Evolutionary conservation across 179 eudicot species (phyloP), one percentile per base, ranked within the genome.

Genomic region (Beta lomatogona): DNA sequence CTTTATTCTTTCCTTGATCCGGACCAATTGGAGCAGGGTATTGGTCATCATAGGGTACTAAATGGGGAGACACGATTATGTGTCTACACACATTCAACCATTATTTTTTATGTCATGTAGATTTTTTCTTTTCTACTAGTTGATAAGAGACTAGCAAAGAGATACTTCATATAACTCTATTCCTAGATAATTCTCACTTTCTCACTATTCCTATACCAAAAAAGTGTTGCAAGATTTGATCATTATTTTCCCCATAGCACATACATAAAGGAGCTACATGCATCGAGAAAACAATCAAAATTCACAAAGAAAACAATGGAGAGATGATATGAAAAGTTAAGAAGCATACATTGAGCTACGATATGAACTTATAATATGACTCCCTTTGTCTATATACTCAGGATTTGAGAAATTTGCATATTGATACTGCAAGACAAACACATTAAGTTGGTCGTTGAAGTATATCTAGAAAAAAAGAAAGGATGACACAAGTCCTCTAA

Each of bases 341-440:
- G 71, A 16, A 69, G 61, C 88, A 61, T 88, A 91, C 97, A 73
- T 85, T 85, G 57, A 41, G 55, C 18, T 78, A 93, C 98, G 28
- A 25, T 25, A 25, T 25, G 28, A 25, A 25, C 28, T 25, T 25
- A 25, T 25, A 25, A 25, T 25, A 25, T 25, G 28, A 66, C 77
- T 88, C 58, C 98, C 96, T 4, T 91, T 88, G 6, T 77, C 48
- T 66, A 71, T 74, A 86, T 91, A 93, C 57, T 86, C 60, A 13
- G 91, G 89, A 77, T 82, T 93, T 53, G 83, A 79, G 80, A 86
- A 90, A 70, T 88, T 91, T 81, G 96, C 97, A 84, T 85, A 91
- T 80, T 94, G 97, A 78, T 77, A 94, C 98, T 94, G 94, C 91
- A 55, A 45, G 16, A 19, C 28, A 28, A 73, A 54, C 46, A 25